Evolutionary conservation across 116 monocot genomes (phyloP), one percentile per base, ranked within the genome.

Genomic region (Cymodocea nodosa): DNA sequence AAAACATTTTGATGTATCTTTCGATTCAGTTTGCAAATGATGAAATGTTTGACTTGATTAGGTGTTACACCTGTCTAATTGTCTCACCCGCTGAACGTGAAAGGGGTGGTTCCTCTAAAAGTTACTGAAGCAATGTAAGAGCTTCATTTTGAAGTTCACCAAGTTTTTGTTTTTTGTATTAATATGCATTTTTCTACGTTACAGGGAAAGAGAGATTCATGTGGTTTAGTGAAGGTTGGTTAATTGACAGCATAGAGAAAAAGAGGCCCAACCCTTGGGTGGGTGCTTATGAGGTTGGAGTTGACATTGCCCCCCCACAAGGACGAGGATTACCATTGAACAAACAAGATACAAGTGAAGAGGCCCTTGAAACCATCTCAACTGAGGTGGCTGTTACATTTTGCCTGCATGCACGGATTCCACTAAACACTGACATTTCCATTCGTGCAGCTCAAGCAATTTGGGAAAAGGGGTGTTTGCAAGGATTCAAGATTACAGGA

Each of bases 161-260:
- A 55, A 40, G 0, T 70, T 53, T 5, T 48, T 56, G 15, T 65
- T 16, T 5, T 53, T 54, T 2, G 1, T 35, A 6, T 68, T 66
- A 2, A 4, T 50, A 51, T 44, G 37, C 37, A 6, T 37, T 4
- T 2, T 37, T 6, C 37, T 37, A 37, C 37, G 4, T 6, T 51
- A 1, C 62, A 90, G 86, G 81, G 90, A 86, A 65, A 78, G 64
- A 39, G 59, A 34, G 50, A 82, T 86, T 50, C 90, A 86, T 6
- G 78, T 90, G 50, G 90, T n/a, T 90, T 48, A 79, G 87, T 20
- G 90, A 84, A 50, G 67, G 61, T n/a, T 90, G 86, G 90, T 56
- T 90, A 57, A 8, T 56, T 16, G 90, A 90, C 51, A 90, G 81
- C 73, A 84, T 84, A 16, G 56, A 75, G 68, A 82, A 79, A 48